Base-by-base conservation (phyloP, 2,329 filamentous ascomycete species). In the Chaetomiaceae sp. region DNA sequence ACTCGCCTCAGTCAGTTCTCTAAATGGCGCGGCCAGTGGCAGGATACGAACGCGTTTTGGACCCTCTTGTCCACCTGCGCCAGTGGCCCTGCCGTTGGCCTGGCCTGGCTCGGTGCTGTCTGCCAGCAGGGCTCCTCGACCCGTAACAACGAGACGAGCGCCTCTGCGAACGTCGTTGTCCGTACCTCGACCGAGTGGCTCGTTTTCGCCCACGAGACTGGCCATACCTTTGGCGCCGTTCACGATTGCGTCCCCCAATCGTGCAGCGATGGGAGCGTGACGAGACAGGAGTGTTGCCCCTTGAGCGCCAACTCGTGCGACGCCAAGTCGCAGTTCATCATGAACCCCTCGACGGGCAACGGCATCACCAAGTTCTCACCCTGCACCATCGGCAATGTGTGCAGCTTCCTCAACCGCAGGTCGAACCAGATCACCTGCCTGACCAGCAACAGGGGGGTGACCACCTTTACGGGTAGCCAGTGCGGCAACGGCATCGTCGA, bases 401-500 rank as follows among this genome's bases (percentile, higher is more conserved):
- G 93, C 72, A 87, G 87, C 5, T 90, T 89, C 25, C 76, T 99
- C 57, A 82, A 80, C 46, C 80, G 85, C 52, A 86, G 86, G 62
- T 87, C 83, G 55, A 85, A 95, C 66, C 86, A 87, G 55, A 83
- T 82, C 0, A 70, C 65, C 21, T 99, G 93, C 67, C 73, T 99
- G 38, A 85, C 82, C n/a, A 84, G 88, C 67, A 99, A 99, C 73
- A 83, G 81, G 60, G 84, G 87, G 57, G 83, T 99, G 41, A 78
- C 81, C 27, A 93, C 87, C 23, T 88, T 95, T 60, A 86, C 83
- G 0, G 88, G 86, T 48, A 86, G 85, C 60, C 85, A 91, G 65
- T 99, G 93, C 68, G 93, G 93, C 51, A 99, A 99, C 68, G 93
- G 93, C 48, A 97, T 99, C 58, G 93, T 99, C 44, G 93, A 97